Conservation (phyloP, 352 stramenopile species). For the Globisporangium mamillatum region DNA sequence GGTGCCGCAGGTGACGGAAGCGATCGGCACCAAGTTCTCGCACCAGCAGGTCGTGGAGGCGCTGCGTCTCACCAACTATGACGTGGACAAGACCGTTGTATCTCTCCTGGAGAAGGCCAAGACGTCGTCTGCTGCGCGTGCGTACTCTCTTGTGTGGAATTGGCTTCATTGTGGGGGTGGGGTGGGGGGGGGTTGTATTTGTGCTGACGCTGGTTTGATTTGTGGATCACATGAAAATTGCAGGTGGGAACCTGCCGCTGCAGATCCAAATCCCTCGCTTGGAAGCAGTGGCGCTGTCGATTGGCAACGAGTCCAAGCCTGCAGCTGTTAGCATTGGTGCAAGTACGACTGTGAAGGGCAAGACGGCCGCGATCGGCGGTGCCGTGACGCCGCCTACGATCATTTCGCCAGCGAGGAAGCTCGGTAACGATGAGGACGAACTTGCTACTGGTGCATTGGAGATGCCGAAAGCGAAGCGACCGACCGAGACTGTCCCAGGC, state of each 20-base stretch:
- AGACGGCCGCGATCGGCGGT: constrained; percentile 45
- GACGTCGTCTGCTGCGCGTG: constrained; percentile 32
- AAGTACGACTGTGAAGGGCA: constrained; percentile 38
- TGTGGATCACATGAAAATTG: neutral
- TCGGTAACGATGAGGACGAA: constrained; percentile 1
- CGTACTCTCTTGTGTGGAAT: neutral
- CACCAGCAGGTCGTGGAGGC: constrained; percentile 62
- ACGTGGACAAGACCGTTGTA: constrained; percentile 72
- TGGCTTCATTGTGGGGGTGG: neutral
- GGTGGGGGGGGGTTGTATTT: too few species aligned
- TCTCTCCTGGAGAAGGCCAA: constrained; percentile 71
- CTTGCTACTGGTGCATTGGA: neutral
- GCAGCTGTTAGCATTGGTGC: neutral
- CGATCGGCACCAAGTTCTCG: constrained; percentile 51
- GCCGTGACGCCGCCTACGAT: constrained; percentile 7
- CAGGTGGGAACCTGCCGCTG: constrained; percentile 42
- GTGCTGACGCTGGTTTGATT: neutral
- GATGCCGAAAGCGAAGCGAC: constrained; percentile 23
- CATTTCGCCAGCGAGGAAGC: constrained; percentile 3
- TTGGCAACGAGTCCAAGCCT: constrained; percentile 34
- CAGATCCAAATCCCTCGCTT: constrained; percentile 67
- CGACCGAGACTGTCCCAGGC: constrained; percentile 24
- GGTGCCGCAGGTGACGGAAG: constrained; percentile 54
- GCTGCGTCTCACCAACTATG: constrained; percentile 72
- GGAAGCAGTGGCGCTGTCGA: constrained; percentile 50